Base-by-base conservation (phyloP, 129 eudicot genomes). In the Escallonia rubra region DNA sequence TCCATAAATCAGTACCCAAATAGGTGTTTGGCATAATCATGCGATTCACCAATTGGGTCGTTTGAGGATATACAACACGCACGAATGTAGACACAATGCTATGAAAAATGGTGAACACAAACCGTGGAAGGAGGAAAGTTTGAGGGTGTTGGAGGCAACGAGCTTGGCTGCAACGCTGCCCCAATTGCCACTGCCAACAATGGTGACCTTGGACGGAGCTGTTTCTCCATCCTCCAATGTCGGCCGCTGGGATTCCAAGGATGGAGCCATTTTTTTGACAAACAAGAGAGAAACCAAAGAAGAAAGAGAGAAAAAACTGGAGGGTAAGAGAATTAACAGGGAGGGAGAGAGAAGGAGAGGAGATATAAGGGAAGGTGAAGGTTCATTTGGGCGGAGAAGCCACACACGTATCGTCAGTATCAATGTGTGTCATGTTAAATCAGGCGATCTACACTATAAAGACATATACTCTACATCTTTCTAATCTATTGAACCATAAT, bases 101-200 rank as follows among this genome's bases (percentile, higher is more conserved):
- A 23, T 23, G 6, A 56, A 15, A 47, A 57, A 54, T 4, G 1
- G 76, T 3, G 1, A 78, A n/a, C 12, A 54, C 82, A 44, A 71
- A 94, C 99, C 99, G 67, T 94, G 90, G 41, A 94, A 94, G 62
- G 85, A 78, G 44, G 79, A 9, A 14, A 85, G 76, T 42, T 85
- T 94, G 57, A 81, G 75, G 60, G 99, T 80, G 65, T 94, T 94
- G 64, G 99, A 94, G 47, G 99, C 99, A 76, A 94, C 79, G 83
- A 94, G 99, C 78, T 94, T 94, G 49, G 99, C 86, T 15, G 99
- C 97, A 48, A 94, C 99, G 74, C 97, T 84, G 0, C 99, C 99
- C 99, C 99, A 94, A 83, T 94, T 94, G 74, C 99, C 99, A 76
- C 99, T 94, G 10, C 99, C 99, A 41, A 94, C 79, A 44, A 94